These are phyloP conservation scores for Alnus glutinosa DNA, from an alignment of 306 rosid species.

Conservation along the genomic window DNA sequence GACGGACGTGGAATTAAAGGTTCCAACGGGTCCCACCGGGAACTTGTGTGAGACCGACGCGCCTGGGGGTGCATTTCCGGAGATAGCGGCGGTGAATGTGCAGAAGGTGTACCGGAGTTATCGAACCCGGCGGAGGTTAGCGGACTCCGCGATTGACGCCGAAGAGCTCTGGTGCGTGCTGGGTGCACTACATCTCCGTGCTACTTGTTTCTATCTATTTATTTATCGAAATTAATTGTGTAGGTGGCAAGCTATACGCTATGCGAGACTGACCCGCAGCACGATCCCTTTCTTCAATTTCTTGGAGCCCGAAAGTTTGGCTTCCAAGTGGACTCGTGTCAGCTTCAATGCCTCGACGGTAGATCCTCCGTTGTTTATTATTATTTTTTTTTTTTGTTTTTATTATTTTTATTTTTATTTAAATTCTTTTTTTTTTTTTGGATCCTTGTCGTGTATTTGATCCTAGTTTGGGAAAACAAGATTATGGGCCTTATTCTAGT, in stretches of 20 bases:
- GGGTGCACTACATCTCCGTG: slow-evolving; percentile 9
- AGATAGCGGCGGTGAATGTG: slow-evolving; percentile 57
- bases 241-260: slow-evolving; percentile 92
- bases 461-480: too few species aligned
- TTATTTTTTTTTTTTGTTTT: too few species aligned
- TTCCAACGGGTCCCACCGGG: background rate
- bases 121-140: slow-evolving; percentile 86
- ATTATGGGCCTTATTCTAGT: too few species aligned
- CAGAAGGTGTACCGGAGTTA: slow-evolving; percentile 84
- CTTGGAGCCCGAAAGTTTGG: slow-evolving; percentile 54
- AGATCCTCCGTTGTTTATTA: too few species aligned
- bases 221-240: background rate
- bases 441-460: too few species aligned
- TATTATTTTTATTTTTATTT: background rate
- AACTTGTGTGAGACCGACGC: background rate
- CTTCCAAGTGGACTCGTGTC: slow-evolving; percentile 70
- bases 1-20: slow-evolving; percentile 4
- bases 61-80: slow-evolving; percentile 16
- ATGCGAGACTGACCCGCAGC: slow-evolving; percentile 59
- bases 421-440: background rate
- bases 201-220: background rate
- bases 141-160: slow-evolving; percentile 89
- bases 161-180: slow-evolving; percentile 73
- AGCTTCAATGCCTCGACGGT: slow-evolving; percentile 83
- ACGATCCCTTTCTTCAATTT: slow-evolving; percentile 88